Conservation (phyloP, 1,284 basidiomycete genomes). For the Rhodotorula sp. region DNA sequence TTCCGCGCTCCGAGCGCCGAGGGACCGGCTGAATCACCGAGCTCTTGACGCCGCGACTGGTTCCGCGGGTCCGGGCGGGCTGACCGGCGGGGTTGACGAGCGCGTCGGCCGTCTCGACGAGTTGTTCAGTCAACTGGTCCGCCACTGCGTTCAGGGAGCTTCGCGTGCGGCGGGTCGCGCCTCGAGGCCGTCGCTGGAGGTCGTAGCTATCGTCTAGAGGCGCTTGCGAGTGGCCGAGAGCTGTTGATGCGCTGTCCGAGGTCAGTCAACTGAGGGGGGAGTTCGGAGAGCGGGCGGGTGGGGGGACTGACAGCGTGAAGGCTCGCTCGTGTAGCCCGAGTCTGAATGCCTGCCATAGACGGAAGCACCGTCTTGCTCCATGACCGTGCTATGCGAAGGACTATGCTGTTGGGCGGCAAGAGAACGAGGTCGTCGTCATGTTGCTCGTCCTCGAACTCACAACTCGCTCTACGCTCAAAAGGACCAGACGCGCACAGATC, state of each 20-base stretch:
- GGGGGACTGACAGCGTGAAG: background rate
- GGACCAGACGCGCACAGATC: background rate
- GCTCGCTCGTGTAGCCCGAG: slow-evolving; percentile 11
- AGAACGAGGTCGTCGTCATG: background rate
- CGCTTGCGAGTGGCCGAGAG: background rate
- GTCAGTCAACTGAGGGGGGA: background rate
- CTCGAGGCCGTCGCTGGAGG: background rate
- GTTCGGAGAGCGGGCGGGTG: background rate
- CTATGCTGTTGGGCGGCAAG: background rate
- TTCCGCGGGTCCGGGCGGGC: background rate
- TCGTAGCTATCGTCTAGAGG: background rate
- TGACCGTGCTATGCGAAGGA: slow-evolving; percentile 1
- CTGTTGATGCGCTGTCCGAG: background rate
- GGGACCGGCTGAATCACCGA: background rate
- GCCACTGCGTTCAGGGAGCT: background rate
- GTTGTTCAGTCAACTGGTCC: background rate
- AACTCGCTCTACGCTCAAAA: background rate
- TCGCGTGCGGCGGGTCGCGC: background rate
- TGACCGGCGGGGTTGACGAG: background rate
- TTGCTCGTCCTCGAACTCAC: no score
- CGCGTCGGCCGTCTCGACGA: slow-evolving; percentile 1
- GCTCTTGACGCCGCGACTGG: background rate
- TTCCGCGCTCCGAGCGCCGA: no score
- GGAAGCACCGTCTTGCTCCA: background rate
- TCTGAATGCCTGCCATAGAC: background rate